phyloP scores from a whole-genome alignment of 352 stramenopile species.

The Phytophthora ohioensis region DNA sequence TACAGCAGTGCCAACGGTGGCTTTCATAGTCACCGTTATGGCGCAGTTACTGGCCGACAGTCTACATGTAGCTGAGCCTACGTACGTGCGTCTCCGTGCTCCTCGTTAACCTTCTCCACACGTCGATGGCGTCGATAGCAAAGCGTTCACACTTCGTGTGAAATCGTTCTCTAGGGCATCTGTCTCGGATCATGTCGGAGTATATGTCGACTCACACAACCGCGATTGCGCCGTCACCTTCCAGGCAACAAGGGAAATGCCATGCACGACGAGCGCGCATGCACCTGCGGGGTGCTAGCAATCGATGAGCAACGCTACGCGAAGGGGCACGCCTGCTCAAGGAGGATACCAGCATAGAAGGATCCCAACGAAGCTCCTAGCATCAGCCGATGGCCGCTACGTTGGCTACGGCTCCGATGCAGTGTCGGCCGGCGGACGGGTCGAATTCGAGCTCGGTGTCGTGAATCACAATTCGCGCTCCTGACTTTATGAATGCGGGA shows the following conservation, averaged over 20 bases:
- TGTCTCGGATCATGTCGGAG: slow-evolving; percentile 8
- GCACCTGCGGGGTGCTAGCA: neutral
- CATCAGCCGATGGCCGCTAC: neutral
- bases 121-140: neutral
- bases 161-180: neutral
- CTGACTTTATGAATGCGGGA: slow-evolving; percentile 18
- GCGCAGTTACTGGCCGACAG: slow-evolving; percentile 27
- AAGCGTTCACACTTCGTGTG: neutral
- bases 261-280: neutral
- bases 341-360: neutral
- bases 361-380: neutral
- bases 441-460: slow-evolving; percentile 8
- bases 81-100: neutral
- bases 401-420: neutral
- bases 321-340: slow-evolving; percentile 14
- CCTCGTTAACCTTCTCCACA: neutral
- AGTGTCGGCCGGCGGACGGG: neutral
- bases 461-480: neutral
- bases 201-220: neutral
- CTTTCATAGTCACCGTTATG: slow-evolving; percentile 1
- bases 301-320: slow-evolving; percentile 9
- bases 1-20: neutral
- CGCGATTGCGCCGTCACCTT: neutral
- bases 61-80: neutral
- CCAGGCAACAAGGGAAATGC: neutral